Evolutionary conservation across 768 basidiomycete species (phyloP).

Genomic region (Amanita pseudoporphyria): DNA sequence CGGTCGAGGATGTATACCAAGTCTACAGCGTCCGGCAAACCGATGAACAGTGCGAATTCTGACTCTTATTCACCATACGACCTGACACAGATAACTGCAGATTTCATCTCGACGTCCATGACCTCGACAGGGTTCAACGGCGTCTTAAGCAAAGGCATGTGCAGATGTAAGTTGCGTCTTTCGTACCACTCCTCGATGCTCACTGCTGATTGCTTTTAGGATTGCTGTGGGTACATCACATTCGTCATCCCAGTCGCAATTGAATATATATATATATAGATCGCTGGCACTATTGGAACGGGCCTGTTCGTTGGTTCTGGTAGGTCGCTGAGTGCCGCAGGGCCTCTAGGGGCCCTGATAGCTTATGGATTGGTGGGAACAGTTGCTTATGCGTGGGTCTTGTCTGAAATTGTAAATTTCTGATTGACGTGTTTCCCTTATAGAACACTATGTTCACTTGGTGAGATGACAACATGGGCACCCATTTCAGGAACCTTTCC

Average conservation of each 20-base stretch:
- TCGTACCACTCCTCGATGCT: background rate
- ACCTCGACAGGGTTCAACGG: slow-evolving; percentile 63
- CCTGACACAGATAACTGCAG: slow-evolving; percentile 12
- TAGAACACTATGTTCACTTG: slow-evolving; percentile 55
- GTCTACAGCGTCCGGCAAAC: background rate
- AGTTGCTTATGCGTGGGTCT: slow-evolving; percentile 50
- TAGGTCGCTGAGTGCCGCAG: slow-evolving; percentile 44
- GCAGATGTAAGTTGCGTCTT: slow-evolving; percentile 47
- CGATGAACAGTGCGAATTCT: background rate
- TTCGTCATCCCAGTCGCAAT: background rate
- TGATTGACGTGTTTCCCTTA: background rate
- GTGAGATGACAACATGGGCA: slow-evolving; percentile 75
- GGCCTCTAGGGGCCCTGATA: slow-evolving; percentile 58
- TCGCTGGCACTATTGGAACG: slow-evolving; percentile 69
- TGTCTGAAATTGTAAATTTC: background rate
- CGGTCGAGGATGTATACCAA: slow-evolving; percentile 4
- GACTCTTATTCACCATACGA: background rate
- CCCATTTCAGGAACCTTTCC: slow-evolving; percentile 75
- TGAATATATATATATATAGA: slow-evolving; percentile 28
- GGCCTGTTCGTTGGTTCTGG: slow-evolving; percentile 70
- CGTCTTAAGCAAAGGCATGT: slow-evolving; percentile 71
- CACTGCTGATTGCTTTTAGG: slow-evolving; percentile 21
- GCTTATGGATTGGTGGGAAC: slow-evolving; percentile 58
- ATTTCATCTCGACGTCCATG: slow-evolving; percentile 46
- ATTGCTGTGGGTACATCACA: slow-evolving; percentile 44